Evolutionary conservation across 1,284 basidiomycete species (phyloP).

Genomic region (Sanghuangporus sanghuang): DNA sequence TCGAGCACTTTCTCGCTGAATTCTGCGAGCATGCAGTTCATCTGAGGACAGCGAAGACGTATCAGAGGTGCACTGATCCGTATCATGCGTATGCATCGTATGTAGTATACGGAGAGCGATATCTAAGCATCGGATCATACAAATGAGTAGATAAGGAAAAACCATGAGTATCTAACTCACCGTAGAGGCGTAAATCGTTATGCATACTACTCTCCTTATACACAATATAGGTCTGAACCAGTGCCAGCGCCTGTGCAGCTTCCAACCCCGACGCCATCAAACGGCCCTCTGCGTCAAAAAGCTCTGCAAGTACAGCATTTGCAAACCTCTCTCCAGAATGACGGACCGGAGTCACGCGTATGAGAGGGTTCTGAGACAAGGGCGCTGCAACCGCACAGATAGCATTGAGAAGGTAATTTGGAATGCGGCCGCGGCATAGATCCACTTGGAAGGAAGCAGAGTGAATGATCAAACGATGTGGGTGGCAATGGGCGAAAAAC

Average conservation of each 20-base stretch:
- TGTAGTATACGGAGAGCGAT: conserved; percentile 62
- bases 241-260: conserved; percentile 66
- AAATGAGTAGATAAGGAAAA: background rate
- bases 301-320: conserved; percentile 56
- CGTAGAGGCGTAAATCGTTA: conserved; percentile 31
- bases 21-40: conserved; percentile 50
- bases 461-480: conserved; percentile 67
- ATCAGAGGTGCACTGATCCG: conserved; percentile 27
- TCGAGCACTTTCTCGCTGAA: conserved; percentile 66
- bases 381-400: conserved; percentile 74
- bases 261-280: conserved; percentile 52
- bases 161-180: conserved; percentile 21
- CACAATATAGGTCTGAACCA: conserved; percentile 53
- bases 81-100: conserved; percentile 42
- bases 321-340: conserved; percentile 67
- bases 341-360: conserved; percentile 52
- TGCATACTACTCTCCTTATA: conserved; percentile 27
- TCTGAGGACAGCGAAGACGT: conserved; percentile 47
- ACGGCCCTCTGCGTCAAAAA: conserved; percentile 62
- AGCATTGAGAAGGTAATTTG: conserved; percentile 61
- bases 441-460: conserved; percentile 65
- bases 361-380: conserved; percentile 58
- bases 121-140: background rate
- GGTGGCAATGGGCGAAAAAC: conserved; percentile 77
- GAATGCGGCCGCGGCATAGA: conserved; percentile 58